phyloP scores from a whole-genome alignment of 345 rosid genomes.

The Limnanthes douglasii region DNA sequence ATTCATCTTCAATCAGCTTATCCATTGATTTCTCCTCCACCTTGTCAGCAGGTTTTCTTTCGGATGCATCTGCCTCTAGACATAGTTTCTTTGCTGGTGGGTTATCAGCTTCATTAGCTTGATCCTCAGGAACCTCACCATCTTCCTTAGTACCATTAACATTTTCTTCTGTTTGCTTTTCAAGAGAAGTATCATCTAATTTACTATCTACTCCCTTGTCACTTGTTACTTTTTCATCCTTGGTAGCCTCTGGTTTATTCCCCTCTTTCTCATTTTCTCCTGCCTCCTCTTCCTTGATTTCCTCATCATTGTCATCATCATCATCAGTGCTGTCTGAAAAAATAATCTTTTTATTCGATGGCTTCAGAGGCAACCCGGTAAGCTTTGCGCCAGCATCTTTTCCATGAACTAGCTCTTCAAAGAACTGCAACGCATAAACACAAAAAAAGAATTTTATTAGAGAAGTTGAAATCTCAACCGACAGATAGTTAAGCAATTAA shows the following conservation, averaged over 20 bases:
- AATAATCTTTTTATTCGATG: slow-evolving; percentile 62
- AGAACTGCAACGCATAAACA: slow-evolving; percentile 35
- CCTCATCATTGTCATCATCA: slow-evolving; percentile 19
- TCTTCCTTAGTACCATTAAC: slow-evolving; percentile 12
- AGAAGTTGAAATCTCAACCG: neutral
- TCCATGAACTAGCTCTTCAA: slow-evolving; percentile 61
- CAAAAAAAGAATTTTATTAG: neutral
- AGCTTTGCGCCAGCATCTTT: slow-evolving; percentile 19
- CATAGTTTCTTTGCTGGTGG: slow-evolving; percentile 64
- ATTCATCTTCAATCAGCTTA: slow-evolving; percentile 86
- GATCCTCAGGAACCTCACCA: slow-evolving; percentile 16
- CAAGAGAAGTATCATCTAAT: slow-evolving; percentile 12
- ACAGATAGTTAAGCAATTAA: neutral
- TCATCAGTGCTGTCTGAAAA: slow-evolving; percentile 57
- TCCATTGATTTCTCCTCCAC: slow-evolving; percentile 63
- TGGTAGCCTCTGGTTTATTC: slow-evolving; percentile 12
- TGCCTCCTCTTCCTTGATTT: slow-evolving; percentile 12
- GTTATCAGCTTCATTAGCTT: slow-evolving; percentile 21
- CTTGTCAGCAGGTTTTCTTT: slow-evolving; percentile 12
- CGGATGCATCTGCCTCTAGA: slow-evolving; percentile 22
- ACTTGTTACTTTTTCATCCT: slow-evolving; percentile 16
- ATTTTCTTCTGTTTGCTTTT: slow-evolving; percentile 14
- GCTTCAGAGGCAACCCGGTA: slow-evolving; percentile 28
- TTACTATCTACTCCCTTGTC: slow-evolving; percentile 14
- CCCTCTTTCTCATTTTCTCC: slow-evolving; percentile 14